A percentile compares a stretch with the other conserved stretches of the same genome.
phyloP scores from a whole-genome alignment of 2,329 filamentous ascomycete genomes.

The Aspergillus sp. region DNA sequence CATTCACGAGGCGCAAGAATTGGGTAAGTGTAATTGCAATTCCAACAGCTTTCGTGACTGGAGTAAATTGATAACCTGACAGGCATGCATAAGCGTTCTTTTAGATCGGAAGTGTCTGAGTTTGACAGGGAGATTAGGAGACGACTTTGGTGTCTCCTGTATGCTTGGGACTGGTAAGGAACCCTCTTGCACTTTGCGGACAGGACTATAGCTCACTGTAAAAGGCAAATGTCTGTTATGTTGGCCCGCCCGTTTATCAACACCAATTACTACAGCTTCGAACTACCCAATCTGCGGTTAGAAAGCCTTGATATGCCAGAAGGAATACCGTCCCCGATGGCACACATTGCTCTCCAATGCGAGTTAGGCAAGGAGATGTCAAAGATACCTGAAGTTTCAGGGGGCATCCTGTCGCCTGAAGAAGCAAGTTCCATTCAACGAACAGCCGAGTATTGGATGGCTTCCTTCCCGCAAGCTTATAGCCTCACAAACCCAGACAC shows the following conservation, averaged over 20 bases:
- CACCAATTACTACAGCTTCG: conserved; percentile 33
- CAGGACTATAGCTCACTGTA: neutral
- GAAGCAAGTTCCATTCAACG: conserved; percentile 23
- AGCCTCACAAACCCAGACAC: conserved; percentile 36
- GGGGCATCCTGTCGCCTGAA: conserved; percentile 4
- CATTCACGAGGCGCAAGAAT: conserved; percentile 45
- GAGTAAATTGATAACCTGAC: neutral
- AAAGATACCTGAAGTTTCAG: conserved; percentile 10
- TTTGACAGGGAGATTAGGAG: conserved; percentile 44
- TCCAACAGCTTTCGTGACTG: neutral
- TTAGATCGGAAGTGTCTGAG: conserved; percentile 32
- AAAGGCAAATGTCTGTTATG: conserved; percentile 38
- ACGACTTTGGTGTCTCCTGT: conserved; percentile 42
- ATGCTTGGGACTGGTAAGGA: conserved; percentile 43
- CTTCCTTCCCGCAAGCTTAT: conserved; percentile 38
- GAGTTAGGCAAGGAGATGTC: conserved; percentile 29
- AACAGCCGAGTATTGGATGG: conserved; percentile 39
- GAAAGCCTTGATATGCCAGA: conserved; percentile 21
- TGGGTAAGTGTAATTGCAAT: conserved; percentile 25
- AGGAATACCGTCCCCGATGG: conserved; percentile 38
- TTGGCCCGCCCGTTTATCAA: conserved; percentile 41
- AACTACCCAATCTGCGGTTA: conserved; percentile 36
- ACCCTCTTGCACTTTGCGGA: conserved; percentile 4
- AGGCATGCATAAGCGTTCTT: conserved; percentile 33
- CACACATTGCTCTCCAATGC: conserved; percentile 38